Conservation (phyloP, 1,139 yeast species). For the Groenewaldozyma auringiensis region DNA sequence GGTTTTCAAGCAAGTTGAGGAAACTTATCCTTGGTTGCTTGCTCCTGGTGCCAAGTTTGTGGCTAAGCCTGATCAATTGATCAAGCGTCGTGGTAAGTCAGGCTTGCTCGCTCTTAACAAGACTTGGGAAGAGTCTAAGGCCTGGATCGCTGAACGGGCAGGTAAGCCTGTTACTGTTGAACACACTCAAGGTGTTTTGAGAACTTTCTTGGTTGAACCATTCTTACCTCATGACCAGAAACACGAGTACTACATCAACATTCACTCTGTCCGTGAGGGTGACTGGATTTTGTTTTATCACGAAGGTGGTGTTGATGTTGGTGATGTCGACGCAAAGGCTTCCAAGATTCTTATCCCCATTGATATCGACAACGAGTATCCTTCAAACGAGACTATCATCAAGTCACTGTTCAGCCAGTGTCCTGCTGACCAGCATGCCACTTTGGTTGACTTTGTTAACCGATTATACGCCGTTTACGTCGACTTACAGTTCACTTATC, state of each 20-base stretch:
- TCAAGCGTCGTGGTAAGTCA: conserved; percentile 41
- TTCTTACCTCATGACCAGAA: conserved; percentile 41
- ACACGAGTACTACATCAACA: conserved; percentile 42
- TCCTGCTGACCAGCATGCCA: conserved; percentile 35
- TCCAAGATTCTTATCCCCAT: conserved; percentile 38
- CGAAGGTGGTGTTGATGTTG: conserved; percentile 44
- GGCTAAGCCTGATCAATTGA: conserved; percentile 42
- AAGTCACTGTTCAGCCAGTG: conserved; percentile 32
- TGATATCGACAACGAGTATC: conserved; percentile 36
- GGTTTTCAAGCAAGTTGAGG: conserved; percentile 34
- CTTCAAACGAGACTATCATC: conserved; percentile 32
- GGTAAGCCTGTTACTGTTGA: conserved; percentile 36
- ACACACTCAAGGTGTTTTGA: conserved; percentile 34
- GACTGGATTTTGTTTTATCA: conserved; percentile 43
- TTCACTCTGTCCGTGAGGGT: conserved; percentile 42
- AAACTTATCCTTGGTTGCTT: conserved; percentile 37
- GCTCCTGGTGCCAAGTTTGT: conserved; percentile 35
- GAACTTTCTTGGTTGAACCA: conserved; percentile 41
- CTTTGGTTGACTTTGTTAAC: conserved; percentile 39
- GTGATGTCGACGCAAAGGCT: conserved; percentile 43
- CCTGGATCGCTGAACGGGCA: conserved; percentile 38
- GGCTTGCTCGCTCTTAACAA: conserved; percentile 40
- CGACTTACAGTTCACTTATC: conserved; percentile 40
- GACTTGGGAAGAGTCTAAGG: conserved; percentile 38
- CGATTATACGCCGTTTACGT: conserved; percentile 42